Evolutionary conservation across 495 filamentous ascomycete genomes (phyloP).

Genomic region (Penicillium pancosmium): DNA sequence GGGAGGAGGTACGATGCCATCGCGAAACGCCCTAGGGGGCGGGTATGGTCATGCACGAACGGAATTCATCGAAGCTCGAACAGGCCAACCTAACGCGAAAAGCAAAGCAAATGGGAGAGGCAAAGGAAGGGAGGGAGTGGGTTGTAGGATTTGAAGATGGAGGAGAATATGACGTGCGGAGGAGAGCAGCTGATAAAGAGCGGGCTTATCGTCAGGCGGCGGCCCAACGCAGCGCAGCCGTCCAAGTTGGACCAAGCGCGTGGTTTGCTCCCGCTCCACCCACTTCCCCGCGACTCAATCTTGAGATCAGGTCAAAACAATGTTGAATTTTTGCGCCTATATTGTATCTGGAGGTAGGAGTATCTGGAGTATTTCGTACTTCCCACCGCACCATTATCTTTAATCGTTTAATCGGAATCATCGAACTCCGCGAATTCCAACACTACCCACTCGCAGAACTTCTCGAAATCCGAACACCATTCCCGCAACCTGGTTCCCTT

Average conservation of each 20-base stretch:
- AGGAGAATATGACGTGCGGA: slow-evolving; percentile 30
- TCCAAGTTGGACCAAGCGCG: not conserved
- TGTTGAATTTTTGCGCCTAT: not conserved
- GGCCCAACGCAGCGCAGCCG: slow-evolving; percentile 15
- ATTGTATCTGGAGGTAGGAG: too few species aligned
- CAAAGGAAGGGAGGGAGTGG: slow-evolving; percentile 10
- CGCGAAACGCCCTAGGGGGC: slow-evolving; percentile 31
- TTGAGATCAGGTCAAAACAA: not conserved
- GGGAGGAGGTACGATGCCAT: slow-evolving; percentile 63
- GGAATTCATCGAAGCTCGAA: slow-evolving; percentile 32
- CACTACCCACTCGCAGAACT: slow-evolving; percentile 90
- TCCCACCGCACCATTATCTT: too few species aligned
- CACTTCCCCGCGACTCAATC: not conserved
- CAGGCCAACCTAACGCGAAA: slow-evolving; percentile 25
- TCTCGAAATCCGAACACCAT: slow-evolving; percentile 82
- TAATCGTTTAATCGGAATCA: slow-evolving; percentile 31
- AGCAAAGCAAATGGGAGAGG: slow-evolving; percentile 11
- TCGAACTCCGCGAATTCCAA: slow-evolving; percentile 71
- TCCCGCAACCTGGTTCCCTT: slow-evolving; percentile 73
- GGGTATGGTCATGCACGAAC: slow-evolving; percentile 31
- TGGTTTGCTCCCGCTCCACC: not conserved
- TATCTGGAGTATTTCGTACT: too few species aligned
- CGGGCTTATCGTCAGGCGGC: slow-evolving; percentile 42
- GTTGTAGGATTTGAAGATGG: slow-evolving; percentile 14
- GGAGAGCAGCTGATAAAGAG: slow-evolving; percentile 34